Conservation (phyloP, 2,329 filamentous ascomycete species). For the Amauroascus verrucosus region DNA sequence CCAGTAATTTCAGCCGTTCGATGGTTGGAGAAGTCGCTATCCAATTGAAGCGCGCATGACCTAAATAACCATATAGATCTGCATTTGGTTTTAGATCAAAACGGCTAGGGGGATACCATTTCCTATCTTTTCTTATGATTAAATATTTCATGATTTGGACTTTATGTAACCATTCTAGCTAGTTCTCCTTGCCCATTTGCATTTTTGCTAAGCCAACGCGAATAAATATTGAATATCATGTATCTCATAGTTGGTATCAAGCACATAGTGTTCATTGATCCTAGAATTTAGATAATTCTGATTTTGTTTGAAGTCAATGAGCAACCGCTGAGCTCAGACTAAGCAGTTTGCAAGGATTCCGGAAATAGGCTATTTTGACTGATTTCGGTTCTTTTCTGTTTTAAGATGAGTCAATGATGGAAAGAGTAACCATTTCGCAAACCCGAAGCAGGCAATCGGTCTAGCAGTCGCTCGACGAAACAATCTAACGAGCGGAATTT, state of each 20-base stretch:
- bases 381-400: neutral
- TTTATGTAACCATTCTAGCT: neutral
- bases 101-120: neutral
- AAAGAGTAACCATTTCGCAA: neutral
- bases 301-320: no score
- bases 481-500: neutral
- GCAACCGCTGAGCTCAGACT: no score
- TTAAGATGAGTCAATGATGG: neutral
- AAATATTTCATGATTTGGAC: slow-evolving; percentile 1
- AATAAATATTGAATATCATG: neutral
- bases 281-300: no score
- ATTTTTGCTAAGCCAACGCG: neutral
- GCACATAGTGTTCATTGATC: neutral
- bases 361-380: neutral
- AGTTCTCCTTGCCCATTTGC: neutral
- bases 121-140: neutral
- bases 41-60: neutral
- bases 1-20: neutral
- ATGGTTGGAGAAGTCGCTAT: neutral
- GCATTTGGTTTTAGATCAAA: neutral
- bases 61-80: slow-evolving; percentile 3
- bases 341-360: neutral
- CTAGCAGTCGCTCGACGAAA: neutral
- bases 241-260: neutral
- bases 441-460: neutral